Evolutionary conservation across 2,329 filamentous ascomycete species (phyloP), one percentile per base, ranked within the genome.

Genomic region (Pseudogymnoascus sp.): DNA sequence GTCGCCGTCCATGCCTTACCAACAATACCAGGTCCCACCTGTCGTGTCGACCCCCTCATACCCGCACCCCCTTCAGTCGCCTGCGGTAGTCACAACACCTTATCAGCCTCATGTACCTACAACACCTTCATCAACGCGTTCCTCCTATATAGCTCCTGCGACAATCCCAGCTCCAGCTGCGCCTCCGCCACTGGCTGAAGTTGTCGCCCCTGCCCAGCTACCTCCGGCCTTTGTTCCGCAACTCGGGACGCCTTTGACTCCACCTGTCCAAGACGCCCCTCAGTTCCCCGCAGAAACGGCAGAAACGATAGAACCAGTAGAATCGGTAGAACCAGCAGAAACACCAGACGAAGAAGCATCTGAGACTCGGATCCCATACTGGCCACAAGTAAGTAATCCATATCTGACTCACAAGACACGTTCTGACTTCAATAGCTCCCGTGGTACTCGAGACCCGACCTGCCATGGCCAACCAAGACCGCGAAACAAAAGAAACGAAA

Each of bases 61-160:
- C 72, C 70, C 80, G 62, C 78, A 79, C 47, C 31, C 57, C 11
- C 31, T 60, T 35, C 78, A 82, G 63, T 77, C 78, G 33, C 81
- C 83, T n/a, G 79, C 76, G 60, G 74, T 83, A 78, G 68, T 80
- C 73, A 78, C 82, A 62, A 80, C 85, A 64, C 77, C 87, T 66
- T 80, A 85, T 76, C 81, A 85, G 71, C 77, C 82, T 72, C 76
- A 84, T 72, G 71, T 76, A 70, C 70, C 77, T 71, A 74, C 79
- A 73, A 72, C 72, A 36, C 68, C 69, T 19, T 66, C 76, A 69
- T 69, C 78, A 73, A 71, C 70, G 11, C 68, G 69, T 23, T 73
- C 72, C 28, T 67, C 69, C 31, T 67, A 71, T 63, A 67, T 67
- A 23, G 64, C 67, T 67, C 69, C 68, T 4, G 70, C 71, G 40